Base-by-base conservation (phyloP, 169 alveolate species). In the Eimeria maxima region DNA sequence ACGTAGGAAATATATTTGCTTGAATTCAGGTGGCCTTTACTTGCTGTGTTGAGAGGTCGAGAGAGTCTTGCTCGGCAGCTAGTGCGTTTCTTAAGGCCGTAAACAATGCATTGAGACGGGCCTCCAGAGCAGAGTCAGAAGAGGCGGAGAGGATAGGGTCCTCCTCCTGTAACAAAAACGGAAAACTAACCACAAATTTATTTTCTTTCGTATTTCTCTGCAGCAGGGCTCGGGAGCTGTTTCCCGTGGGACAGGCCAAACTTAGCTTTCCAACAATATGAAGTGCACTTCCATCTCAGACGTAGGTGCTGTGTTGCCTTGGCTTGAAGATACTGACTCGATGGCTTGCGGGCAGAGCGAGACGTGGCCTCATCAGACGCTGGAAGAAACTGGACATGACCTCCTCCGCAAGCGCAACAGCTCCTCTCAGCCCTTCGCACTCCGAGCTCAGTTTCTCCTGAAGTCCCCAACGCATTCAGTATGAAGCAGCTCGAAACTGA, bases 391-490 rank as follows among this genome's bases (percentile, higher is more conserved):
- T 18, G 11, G 50, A 20, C 47, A 83, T 29, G 91, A 83, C 73
- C 74, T 83, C 91, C 29, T 83, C 91, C 2, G 91, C 91, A 53
- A 83, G 33, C 1, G 91, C 91, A 53, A 83, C 91, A 47, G 91
- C 91, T 83, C 91, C 91, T 10, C 91, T 45, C 29, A 83, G 55
- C 2, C 74, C 91, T 83, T 83, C 91, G 44, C 91, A 83, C 29
- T 83, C 91, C 57, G 33, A 45, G 24, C 29, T 83, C 74, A 83
- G 27, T 33, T 27, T 83, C 47, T 83, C 91, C 91, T 83, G 55
- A 29, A 27, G 8, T 14, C 53, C 50, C 11, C 18, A 24, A 50
- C 71, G 29, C 20, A 67, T 6, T 13, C 74, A 13, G 11, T 65
- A 20, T 2, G 5, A 65, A 65, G 10, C 7, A 3, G 16, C 42